Base-by-base conservation (phyloP, 2,329 filamentous ascomycete species). In the Grosmannia serpens region DNA sequence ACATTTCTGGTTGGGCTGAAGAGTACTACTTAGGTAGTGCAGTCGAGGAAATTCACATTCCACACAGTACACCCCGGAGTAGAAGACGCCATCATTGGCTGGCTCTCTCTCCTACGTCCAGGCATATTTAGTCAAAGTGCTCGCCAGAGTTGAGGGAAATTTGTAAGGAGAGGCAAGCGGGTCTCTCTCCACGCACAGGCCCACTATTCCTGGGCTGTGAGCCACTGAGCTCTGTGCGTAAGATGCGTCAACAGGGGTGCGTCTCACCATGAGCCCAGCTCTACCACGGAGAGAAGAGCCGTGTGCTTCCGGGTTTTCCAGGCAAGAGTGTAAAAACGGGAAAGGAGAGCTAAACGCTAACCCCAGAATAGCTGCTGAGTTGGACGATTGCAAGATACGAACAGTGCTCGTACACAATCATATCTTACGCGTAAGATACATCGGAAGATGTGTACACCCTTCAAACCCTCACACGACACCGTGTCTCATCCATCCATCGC, bases 241-340 rank as follows among this genome's bases (percentile, higher is more conserved):
- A 44, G 24, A 33, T 22, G 51, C 22, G 24, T 13, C 31, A 31
- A 41, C 59, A 60, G 53, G 59, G 59, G 56, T 56, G 41, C 58
- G 59, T 60, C 59, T 31, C 59, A 60, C 59, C 59, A 60, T 60
- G 17, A 51, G 38, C 55, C n/a, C 52, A 53, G 33, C 52, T 53
- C 38, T 35, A 53, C 51, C 51, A 38, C 15, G 29, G 15, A 53
- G 52, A 41, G 52, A 15, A 53, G 38, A 35, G 51, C 51, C 51
- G 51, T 31, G 31, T 20, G 31, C 20, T 53, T 53, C 51, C 51
- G 29, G 51, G 29, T 13, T 22, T 35, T 22, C 20, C n/a, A 22
- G 31, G 29, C 38, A 41, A 20, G 38, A 41, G 38, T 24, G 52
- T 38, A 53, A 35, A 35, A 53, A 53, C 17, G 29, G 50, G 29